These are phyloP conservation scores for Scutellaria barbata DNA, from an alignment of 257 asterid species.

Conservation along the genomic window DNA sequence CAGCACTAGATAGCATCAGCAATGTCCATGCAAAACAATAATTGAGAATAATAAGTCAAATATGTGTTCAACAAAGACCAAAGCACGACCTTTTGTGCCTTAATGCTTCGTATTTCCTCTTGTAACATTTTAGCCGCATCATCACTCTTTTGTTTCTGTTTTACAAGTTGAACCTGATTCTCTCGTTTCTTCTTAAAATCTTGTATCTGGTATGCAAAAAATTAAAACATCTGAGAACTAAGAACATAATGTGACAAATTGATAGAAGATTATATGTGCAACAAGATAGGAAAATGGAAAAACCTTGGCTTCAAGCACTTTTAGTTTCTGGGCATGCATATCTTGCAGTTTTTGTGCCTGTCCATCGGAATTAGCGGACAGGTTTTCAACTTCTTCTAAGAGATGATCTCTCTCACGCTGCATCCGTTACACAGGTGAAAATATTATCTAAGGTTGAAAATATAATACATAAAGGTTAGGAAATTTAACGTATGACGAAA, in stretches of 20 bases:
- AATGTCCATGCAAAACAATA: not conserved
- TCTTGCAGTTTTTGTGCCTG: slow-evolving; percentile 81
- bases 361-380: slow-evolving; percentile 82
- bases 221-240: slow-evolving; percentile 11
- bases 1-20: slow-evolving; percentile 38
- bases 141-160: slow-evolving; percentile 93
- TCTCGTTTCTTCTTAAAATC: slow-evolving; percentile 94
- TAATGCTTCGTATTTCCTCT: slow-evolving; percentile 88
- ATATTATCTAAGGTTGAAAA: slow-evolving; percentile 12
- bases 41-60: not conserved
- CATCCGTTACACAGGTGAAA: slow-evolving; percentile 28
- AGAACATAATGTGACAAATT: slow-evolving; percentile 3
- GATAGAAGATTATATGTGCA: not conserved
- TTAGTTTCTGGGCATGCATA: slow-evolving; percentile 76
- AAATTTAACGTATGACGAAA: not conserved
- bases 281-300: not conserved
- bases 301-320: slow-evolving; percentile 87
- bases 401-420: slow-evolving; percentile 79
- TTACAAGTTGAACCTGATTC: slow-evolving; percentile 81
- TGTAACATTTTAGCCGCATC: slow-evolving; percentile 85
- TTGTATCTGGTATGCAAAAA: slow-evolving; percentile 67
- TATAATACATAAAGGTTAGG: slow-evolving; percentile 11
- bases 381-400: slow-evolving; percentile 82
- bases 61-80: slow-evolving; percentile 21
- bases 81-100: slow-evolving; percentile 80